Conservation (phyloP, 2,329 filamentous ascomycete species). For the Neofusicoccum ribis region DNA sequence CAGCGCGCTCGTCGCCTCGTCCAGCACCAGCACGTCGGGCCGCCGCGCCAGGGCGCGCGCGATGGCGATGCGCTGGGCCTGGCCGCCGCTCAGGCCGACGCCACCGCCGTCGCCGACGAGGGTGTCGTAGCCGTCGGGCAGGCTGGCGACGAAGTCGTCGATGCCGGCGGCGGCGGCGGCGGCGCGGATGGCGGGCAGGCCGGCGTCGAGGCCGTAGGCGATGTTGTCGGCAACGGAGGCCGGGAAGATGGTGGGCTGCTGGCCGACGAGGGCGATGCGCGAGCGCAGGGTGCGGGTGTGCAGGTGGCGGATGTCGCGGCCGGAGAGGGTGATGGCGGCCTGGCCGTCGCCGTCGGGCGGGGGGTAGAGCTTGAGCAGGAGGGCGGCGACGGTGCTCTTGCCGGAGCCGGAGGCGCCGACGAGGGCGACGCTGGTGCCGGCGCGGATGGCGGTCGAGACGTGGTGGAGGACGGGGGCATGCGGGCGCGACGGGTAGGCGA, state of each 20-base stretch:
- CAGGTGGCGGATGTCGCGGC: slow-evolving; percentile 57
- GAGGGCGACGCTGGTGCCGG: slow-evolving; percentile 70
- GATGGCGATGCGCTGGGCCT: slow-evolving; percentile 78
- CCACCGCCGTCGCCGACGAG: slow-evolving; percentile 72
- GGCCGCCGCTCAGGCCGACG: slow-evolving; percentile 72
- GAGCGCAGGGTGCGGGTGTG: slow-evolving; percentile 62
- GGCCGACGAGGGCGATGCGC: slow-evolving; percentile 67
- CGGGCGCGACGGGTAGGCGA: slow-evolving; percentile 67
- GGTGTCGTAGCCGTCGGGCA: slow-evolving; percentile 72
- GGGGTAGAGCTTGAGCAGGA: slow-evolving; percentile 73
- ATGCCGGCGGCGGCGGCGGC: slow-evolving; percentile 63
- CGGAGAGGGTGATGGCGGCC: slow-evolving; percentile 57
- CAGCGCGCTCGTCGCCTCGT: slow-evolving; percentile 83
- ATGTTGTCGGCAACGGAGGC: slow-evolving; percentile 79
- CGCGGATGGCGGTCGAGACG: slow-evolving; percentile 65
- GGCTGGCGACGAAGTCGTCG: slow-evolving; percentile 71
- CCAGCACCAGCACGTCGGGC: slow-evolving; percentile 74
- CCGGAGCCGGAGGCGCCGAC: slow-evolving; percentile 86
- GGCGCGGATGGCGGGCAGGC: slow-evolving; percentile 54
- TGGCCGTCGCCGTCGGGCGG: slow-evolving; percentile 21
- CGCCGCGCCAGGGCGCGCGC: slow-evolving; percentile 73
- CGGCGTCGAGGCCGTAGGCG: slow-evolving; percentile 67
- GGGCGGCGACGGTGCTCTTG: slow-evolving; percentile 78
- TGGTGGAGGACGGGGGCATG: slow-evolving; percentile 58
- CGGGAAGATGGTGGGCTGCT: slow-evolving; percentile 75